These are phyloP conservation scores for Leucosporidium scottii DNA, from an alignment of 768 basidiomycete genomes.

Conservation along the genomic window DNA sequence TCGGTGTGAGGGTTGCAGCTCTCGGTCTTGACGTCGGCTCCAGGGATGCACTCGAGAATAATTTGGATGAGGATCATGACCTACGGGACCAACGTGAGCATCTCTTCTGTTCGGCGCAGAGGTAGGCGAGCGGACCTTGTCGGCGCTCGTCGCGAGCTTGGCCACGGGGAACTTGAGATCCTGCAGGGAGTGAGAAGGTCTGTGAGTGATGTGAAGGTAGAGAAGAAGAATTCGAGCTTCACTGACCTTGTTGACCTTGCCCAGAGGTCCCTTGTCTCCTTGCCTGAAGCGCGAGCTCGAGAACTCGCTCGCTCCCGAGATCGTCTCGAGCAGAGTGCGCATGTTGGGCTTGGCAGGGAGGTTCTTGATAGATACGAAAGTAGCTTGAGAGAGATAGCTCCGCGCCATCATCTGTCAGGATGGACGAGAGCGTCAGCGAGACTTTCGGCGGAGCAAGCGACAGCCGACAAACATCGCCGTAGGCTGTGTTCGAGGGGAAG, in stretches of 20 bases:
- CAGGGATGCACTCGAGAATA: slow-evolving; percentile 37
- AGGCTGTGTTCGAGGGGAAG: background rate
- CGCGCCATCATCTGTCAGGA: slow-evolving; percentile 28
- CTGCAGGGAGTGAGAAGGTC: slow-evolving; percentile 43
- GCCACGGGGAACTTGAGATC: slow-evolving; percentile 73
- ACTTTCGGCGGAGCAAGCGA: slow-evolving; percentile 54
- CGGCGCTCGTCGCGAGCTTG: slow-evolving; percentile 69
- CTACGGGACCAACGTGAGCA: background rate
- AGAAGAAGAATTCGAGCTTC: too few relatives aligned
- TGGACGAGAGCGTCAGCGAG: background rate
- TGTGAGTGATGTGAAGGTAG: background rate
- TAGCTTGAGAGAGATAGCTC: slow-evolving; percentile 48
- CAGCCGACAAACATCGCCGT: slow-evolving; percentile 49
- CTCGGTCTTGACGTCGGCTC: slow-evolving; percentile 62
- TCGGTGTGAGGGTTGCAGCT: slow-evolving; percentile 50
- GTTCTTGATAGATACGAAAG: slow-evolving; percentile 55
- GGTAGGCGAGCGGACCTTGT: slow-evolving; percentile 52
- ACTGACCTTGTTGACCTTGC: slow-evolving; percentile 61
- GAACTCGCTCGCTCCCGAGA: slow-evolving; percentile 65
- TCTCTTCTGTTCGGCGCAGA: background rate
- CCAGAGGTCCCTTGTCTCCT: slow-evolving; percentile 65
- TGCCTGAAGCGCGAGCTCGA: slow-evolving; percentile 60
- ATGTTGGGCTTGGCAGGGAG: slow-evolving; percentile 39
- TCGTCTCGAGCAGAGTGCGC: slow-evolving; percentile 52
- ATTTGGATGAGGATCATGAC: slow-evolving; percentile 32